phyloP scores from a whole-genome alignment of 2,329 filamentous ascomycete species.

The Arthrobotrys sphaeroides region DNA sequence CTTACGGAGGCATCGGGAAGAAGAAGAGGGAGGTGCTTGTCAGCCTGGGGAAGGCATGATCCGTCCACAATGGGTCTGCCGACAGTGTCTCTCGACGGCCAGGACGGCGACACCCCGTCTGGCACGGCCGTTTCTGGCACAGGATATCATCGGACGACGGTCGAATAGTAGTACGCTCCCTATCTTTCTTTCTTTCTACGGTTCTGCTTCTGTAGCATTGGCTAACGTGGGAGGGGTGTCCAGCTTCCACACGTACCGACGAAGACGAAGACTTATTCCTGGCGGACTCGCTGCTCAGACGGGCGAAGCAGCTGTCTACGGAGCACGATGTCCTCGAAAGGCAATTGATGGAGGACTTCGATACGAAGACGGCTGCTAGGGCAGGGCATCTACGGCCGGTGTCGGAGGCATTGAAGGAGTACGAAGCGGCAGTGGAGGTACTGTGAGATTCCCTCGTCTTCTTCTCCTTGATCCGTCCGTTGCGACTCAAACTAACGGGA shows the following conservation, averaged over 20 bases:
- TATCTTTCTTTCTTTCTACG: neutral
- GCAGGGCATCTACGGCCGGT: constrained; percentile 71
- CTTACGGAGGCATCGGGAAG: neutral
- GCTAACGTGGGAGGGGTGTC: constrained; percentile 6
- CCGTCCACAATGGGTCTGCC: constrained; percentile 53
- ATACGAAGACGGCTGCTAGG: constrained; percentile 69
- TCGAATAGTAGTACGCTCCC: constrained; percentile 30
- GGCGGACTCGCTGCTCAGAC: constrained; percentile 66
- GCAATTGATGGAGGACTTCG: constrained; percentile 67
- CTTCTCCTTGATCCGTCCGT: neutral
- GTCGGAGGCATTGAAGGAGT: constrained; percentile 68
- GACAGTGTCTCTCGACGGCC: constrained; percentile 36
- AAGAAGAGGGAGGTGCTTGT: neutral
- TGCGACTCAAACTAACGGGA: neutral
- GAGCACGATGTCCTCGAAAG: constrained; percentile 69
- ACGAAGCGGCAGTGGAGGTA: constrained; percentile 67
- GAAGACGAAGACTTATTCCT: constrained; percentile 44
- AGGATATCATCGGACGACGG: constrained; percentile 25
- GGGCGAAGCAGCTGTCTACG: constrained; percentile 68
- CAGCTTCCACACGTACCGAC: constrained; percentile 8
- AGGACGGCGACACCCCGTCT: neutral
- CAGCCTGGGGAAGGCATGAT: constrained; percentile 41
- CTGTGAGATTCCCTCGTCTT: constrained; percentile 63
- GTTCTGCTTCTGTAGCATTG: neutral
- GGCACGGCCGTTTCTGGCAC: neutral